A percentile compares a stretch with the other conserved stretches of the same genome.
Evolutionary conservation across 2,329 filamentous ascomycete species (phyloP).

Genomic region (Cladosporium sp.): DNA sequence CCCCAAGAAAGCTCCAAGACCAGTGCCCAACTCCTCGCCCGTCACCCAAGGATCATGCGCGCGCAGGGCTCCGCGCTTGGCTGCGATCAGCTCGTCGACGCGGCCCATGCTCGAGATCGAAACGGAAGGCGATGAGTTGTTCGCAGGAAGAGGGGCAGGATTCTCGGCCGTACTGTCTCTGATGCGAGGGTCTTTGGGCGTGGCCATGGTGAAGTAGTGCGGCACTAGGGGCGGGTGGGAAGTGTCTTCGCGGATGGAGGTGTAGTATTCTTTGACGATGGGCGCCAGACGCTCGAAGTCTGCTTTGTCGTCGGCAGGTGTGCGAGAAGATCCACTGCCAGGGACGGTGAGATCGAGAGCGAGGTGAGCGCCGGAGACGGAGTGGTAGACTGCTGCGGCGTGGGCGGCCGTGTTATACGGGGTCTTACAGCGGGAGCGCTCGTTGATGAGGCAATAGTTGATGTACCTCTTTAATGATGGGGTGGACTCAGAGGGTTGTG

Average conservation of each 20-base stretch:
- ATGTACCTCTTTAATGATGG: constrained; percentile 8
- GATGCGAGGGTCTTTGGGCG: constrained; percentile 9
- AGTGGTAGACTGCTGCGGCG: constrained; percentile 18
- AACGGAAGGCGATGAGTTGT: not conserved
- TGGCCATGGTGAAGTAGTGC: constrained; percentile 17
- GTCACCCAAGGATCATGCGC: constrained; percentile 14
- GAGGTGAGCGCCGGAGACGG: constrained; percentile 10
- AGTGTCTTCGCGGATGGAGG: constrained; percentile 3
- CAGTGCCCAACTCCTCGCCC: constrained; percentile 11
- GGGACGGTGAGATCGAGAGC: constrained; percentile 9
- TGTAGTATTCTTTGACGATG: constrained; percentile 12
- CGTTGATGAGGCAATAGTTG: constrained; percentile 17
- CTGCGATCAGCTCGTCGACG: not conserved
- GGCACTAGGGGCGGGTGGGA: constrained; percentile 11
- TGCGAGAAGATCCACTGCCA: not conserved
- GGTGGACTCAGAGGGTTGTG: not conserved
- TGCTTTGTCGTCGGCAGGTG: not conserved
- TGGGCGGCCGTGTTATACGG: constrained; percentile 13
- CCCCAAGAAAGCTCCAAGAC: constrained; percentile 8
- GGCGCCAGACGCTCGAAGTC: constrained; percentile 13
- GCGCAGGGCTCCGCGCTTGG: not conserved
- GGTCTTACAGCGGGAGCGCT: constrained; percentile 6
- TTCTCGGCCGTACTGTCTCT: constrained; percentile 1
- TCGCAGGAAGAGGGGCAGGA: not conserved
- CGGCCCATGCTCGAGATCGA: constrained; percentile 15